Base-by-base conservation (phyloP, 2,329 filamentous ascomycete species). In the Botrytis porri region DNA sequence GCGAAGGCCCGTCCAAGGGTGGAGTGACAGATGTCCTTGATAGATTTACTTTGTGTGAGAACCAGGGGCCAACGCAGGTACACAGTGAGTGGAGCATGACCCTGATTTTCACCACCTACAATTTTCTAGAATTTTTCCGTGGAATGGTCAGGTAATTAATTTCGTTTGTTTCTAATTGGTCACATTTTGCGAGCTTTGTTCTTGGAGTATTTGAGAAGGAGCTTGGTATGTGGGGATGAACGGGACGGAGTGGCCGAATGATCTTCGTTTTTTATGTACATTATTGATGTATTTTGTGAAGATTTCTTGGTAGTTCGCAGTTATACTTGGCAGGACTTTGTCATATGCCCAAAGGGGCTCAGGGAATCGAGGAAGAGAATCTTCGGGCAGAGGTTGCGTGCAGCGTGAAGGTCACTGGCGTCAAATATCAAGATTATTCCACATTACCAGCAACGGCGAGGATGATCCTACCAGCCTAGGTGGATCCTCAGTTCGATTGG, bases 41-140 rank as follows among this genome's bases (percentile, higher is more conserved):
- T 39, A 41, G 65, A 57, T 67, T n/a, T 37, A 32, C 29, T 48
- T 57, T 54, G 48, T 37, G 14, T 54, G 25, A 57, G 51, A 57
- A 57, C 43, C 45, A 67, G 64, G 64, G 45, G 32, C 45, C 54
- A 29, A 67, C 45, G 64, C 64, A 67, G 64, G 64, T 67, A 67
- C 64, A 66, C 43, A 45, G 48, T n/a, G 18, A 32, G 64, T 67
- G 64, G 64, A 67, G 51, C 45, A 67, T 51, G 35, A 67, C 45
- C 64, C 64, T 39, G 64, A 39, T 54, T 67, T 67, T 54, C 45
- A 29, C 32, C 51, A 41, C 41, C 48, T 41, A n/a, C 35, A 39
- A 29, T 67, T 67, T 67, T 67, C 65, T 67, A 41, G 48, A 67
- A 67, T 41, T 57, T 57, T 57, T 67, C 48, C 4, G 54, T 57